Evolutionary conservation across 1,284 basidiomycete species (phyloP).

Genomic region (Boletus calvinii): DNA sequence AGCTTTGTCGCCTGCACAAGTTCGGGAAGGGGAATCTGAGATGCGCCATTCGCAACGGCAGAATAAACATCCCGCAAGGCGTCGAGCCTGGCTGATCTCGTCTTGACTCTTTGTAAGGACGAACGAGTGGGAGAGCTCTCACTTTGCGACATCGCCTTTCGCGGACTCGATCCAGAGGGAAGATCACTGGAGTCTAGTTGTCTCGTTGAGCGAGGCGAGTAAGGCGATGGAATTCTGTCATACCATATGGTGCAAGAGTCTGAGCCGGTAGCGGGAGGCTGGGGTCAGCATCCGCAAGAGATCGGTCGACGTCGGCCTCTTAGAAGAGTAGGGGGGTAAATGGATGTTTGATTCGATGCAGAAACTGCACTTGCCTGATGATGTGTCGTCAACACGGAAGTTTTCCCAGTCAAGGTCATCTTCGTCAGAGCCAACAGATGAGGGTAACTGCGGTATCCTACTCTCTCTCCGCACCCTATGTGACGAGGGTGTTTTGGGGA

Average conservation of each 20-base stretch:
- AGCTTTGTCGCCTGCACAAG: slow-evolving; percentile 38
- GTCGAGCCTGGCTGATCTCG: slow-evolving; percentile 34
- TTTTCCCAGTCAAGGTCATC: slow-evolving; percentile 39
- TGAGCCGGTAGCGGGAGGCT: slow-evolving; percentile 8
- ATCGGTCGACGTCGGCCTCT: slow-evolving; percentile 29
- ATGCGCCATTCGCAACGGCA: slow-evolving; percentile 34
- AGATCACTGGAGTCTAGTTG: slow-evolving; percentile 1
- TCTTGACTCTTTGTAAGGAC: slow-evolving; percentile 32
- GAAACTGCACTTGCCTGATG: slow-evolving; percentile 25
- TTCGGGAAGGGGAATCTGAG: slow-evolving; percentile 40
- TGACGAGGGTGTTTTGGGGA: neutral
- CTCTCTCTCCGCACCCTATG: neutral
- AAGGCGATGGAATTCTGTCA: neutral
- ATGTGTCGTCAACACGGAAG: slow-evolving; percentile 13
- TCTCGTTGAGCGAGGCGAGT: neutral
- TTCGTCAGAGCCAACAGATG: slow-evolving; percentile 15
- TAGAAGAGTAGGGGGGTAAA: neutral
- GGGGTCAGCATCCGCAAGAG: slow-evolving; percentile 9
- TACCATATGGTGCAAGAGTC: slow-evolving; percentile 9
- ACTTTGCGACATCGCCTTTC: slow-evolving; percentile 11
- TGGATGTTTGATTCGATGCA: neutral
- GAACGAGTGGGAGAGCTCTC: slow-evolving; percentile 11
- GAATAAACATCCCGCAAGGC: slow-evolving; percentile 37
- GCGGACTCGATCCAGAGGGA: neutral
- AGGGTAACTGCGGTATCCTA: neutral